phyloP scores from a whole-genome alignment of 1,284 basidiomycete genomes.

The Moesziomyces aphidis region DNA sequence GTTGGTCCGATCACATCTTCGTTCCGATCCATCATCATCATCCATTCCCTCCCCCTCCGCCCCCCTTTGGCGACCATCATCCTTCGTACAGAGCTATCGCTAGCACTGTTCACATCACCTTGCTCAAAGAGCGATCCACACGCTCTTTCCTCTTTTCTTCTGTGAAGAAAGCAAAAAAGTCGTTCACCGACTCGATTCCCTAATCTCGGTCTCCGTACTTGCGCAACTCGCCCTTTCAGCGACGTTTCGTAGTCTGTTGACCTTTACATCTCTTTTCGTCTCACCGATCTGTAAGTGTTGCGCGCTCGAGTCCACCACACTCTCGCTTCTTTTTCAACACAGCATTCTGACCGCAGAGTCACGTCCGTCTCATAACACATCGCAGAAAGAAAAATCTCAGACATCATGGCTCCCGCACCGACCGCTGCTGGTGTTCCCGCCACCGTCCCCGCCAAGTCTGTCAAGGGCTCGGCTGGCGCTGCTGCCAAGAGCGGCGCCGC shows the following conservation, averaged over 20 bases:
- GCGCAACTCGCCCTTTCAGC: constrained; percentile 20
- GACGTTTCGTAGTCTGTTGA: constrained; percentile 21
- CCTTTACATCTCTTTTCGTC: constrained; percentile 1
- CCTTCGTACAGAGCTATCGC: constrained; percentile 37
- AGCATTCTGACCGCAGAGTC: no score
- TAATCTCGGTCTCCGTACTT: constrained; percentile 19
- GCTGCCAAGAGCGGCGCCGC: constrained; percentile 64
- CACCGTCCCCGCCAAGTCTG: constrained; percentile 61
- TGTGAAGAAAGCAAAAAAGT: constrained; percentile 35
- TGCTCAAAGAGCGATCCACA: constrained; percentile 13
- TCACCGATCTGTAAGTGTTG: constrained; percentile 2
- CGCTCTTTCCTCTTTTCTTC: constrained; percentile 31
- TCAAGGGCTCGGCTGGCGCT: constrained; percentile 64
- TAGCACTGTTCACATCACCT: constrained; percentile 37
- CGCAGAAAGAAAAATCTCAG: not conserved
- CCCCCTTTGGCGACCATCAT: constrained; percentile 19
- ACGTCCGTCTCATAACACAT: no score
- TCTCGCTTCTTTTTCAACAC: not conserved
- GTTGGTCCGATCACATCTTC: not conserved
- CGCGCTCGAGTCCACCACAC: not conserved
- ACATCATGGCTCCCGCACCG: constrained; percentile 56
- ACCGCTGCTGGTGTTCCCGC: constrained; percentile 63
- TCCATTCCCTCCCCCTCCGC: constrained; percentile 21
- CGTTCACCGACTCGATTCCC: constrained; percentile 26
- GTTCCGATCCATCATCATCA: constrained; percentile 24